Evolutionary conservation across 2,329 filamentous ascomycete species (phyloP).

Genomic region (Claviceps digitariae): DNA sequence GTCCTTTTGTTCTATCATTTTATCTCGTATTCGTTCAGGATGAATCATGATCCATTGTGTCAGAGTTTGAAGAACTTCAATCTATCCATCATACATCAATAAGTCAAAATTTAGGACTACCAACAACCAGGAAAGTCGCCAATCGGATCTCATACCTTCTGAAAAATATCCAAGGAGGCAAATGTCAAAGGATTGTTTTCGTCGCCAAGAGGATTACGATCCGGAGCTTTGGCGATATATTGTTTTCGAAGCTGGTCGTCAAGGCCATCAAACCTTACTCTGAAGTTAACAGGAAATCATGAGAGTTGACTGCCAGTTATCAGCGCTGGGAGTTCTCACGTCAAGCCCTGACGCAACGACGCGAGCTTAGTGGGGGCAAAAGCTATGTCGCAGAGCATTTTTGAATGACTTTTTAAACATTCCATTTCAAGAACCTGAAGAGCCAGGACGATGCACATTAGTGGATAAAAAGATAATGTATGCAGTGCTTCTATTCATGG

Average conservation of each 20-base stretch:
- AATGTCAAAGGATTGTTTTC: conserved; percentile 64
- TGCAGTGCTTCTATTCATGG: conserved; percentile 1
- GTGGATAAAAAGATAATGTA: not conserved
- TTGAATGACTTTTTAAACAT: conserved; percentile 68
- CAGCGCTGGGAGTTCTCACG: conserved; percentile 41
- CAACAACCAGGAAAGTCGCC: not conserved
- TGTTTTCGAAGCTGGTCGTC: conserved; percentile 88
- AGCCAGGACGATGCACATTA: not conserved
- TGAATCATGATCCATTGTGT: conserved; percentile 82
- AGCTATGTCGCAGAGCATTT: conserved; percentile 65
- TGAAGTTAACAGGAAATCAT: conserved; percentile 11
- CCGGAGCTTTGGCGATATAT: conserved; percentile 67
- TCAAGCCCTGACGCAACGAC: conserved; percentile 83
- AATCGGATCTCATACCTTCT: conserved; percentile 43
- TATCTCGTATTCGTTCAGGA: conserved; percentile 73
- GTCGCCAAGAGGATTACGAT: conserved; percentile 72
- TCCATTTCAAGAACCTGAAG: conserved; percentile 73
- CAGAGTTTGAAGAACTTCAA: conserved; percentile 72
- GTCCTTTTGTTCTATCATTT: conserved; percentile 72
- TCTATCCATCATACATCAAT: conserved; percentile 23
- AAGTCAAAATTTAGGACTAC: not conserved
- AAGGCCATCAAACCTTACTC: conserved; percentile 65
- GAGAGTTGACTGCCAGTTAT: not conserved
- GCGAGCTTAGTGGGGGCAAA: conserved; percentile 82
- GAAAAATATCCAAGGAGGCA: conserved; percentile 65